Conservation (phyloP, 768 basidiomycete species). For the Amanita rimosa region DNA sequence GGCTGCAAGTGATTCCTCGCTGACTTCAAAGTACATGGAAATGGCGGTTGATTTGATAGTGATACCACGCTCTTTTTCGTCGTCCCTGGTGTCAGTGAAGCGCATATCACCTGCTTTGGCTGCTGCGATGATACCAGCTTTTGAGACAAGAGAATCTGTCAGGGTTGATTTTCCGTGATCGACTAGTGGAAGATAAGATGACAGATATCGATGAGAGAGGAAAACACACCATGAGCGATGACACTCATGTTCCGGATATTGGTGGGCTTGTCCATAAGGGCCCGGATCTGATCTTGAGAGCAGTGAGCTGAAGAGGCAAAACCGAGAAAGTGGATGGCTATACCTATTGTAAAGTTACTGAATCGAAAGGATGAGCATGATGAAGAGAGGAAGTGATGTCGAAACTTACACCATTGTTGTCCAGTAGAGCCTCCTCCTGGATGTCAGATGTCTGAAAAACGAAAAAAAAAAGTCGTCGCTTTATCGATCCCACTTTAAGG, state of each 20-base stretch:
- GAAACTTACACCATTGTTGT: conserved; percentile 84
- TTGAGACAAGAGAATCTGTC: conserved; percentile 97
- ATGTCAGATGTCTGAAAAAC: too few species aligned
- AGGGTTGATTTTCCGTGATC: conserved; percentile 99
- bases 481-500: conserved; percentile 32
- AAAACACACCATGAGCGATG: conserved; percentile 67
- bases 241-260: conserved; percentile 96
- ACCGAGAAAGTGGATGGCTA: not conserved
- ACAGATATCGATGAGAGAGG: conserved; percentile 2
- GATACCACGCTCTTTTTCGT: conserved; percentile 99
- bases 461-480: conserved; percentile 14
- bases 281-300: conserved; percentile 69
- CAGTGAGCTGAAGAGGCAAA: not conserved
- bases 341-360: conserved; percentile 86
- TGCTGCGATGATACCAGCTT: conserved; percentile 96
- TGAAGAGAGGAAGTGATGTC: conserved; percentile 5
- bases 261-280: conserved; percentile 80
- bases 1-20: conserved; percentile 74
- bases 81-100: conserved; percentile 93
- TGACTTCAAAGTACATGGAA: conserved; percentile 98
- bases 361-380: conserved; percentile 20
- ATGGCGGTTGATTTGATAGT: conserved; percentile 99
- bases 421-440: too few species aligned
- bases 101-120: conserved; percentile 95
- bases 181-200: conserved; percentile 37